Base-by-base conservation (phyloP, 1,284 basidiomycete species). In the Fistulinella cinereoalba region DNA sequence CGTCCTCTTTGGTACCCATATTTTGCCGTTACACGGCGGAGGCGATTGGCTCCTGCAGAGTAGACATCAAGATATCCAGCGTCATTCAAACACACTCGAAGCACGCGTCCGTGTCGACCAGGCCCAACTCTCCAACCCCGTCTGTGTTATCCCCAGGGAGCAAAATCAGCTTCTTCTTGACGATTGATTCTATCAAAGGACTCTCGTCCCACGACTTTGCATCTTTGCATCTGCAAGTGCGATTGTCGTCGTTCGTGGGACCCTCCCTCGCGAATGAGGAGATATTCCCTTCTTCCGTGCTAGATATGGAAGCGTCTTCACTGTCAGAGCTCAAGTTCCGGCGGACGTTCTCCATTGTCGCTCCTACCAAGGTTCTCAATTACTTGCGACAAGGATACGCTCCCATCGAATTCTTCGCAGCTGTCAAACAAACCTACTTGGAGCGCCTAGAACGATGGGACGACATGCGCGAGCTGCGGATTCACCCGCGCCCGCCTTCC, bases 1-100 rank as follows among this genome's bases (percentile, higher is more conserved):
- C 87, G 6, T 77, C 76, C 2, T 83, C 81, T 21, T 79, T 76
- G 1, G 80, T 90, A 12, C 91, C 92, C 3, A 94, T 97, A 61
- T 91, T 92, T 62, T 95, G 91, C 62, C 82, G 88, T 37, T 95
- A 94, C 62, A 96, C 93, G 1, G 80, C 91, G 43, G 93, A 96
- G 64, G 92, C 92, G 3, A 92, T 97, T 52, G 94, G 94, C 1
- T 92, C 90, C 28, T 96, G 92, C 69, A 80, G 89, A 16, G 76
- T 93, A 41, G 85, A 90, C 54, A 76, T 93, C 65, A 91, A 85
- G 66, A 77, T 91, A 41, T 77, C 85, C 49, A 88, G 81, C 53
- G 77, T 89, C 18, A 71, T 80, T n/a, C 65, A 80, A 54, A 56
- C 50, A 46, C 71, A 81, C 3, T 68, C 74, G 13, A 87, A 79